Evolutionary conservation across 495 filamentous ascomycete species (phyloP).

Genomic region (Daldinia grandis): DNA sequence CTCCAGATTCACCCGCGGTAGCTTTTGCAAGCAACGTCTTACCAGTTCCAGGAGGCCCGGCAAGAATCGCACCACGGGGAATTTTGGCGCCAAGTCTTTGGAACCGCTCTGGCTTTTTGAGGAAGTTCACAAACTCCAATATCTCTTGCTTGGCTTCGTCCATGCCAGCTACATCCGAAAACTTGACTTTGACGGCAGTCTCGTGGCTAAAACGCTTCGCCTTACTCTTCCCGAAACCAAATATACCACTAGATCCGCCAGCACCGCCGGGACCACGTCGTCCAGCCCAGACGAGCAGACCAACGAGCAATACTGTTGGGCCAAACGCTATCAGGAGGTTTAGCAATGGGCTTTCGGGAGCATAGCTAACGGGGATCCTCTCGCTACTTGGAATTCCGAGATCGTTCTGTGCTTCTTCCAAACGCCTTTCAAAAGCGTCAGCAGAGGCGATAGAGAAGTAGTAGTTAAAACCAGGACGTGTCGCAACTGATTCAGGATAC

Average conservation of each 20-base stretch:
- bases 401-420: constrained; percentile 88
- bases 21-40: constrained; percentile 98
- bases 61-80: constrained; percentile 93
- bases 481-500: constrained; percentile 83
- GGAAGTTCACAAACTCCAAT: constrained; percentile 98
- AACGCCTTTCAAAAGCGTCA: constrained; percentile 85
- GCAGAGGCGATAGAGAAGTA: constrained; percentile 96
- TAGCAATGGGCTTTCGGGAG: constrained; percentile 73
- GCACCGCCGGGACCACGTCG: constrained; percentile 65
- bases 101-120: constrained; percentile 88
- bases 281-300: constrained; percentile 75
- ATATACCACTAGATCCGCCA: constrained; percentile 80
- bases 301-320: constrained; percentile 87
- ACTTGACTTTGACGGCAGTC: constrained; percentile 93
- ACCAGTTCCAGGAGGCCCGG: constrained; percentile 95
- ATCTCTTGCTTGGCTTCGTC: constrained; percentile 98
- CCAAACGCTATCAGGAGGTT: constrained; percentile 77
- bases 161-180: constrained; percentile 97
- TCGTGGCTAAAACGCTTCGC: constrained; percentile 98
- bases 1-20: constrained; percentile 95
- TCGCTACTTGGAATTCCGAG: constrained; percentile 83
- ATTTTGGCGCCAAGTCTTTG: constrained; percentile 96
- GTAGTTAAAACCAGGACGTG: constrained; percentile 76
- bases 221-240: constrained; percentile 93
- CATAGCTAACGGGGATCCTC: constrained; percentile 89